Base-by-base conservation (phyloP, 495 filamentous ascomycete genomes). In the Haplographium delicatum region DNA sequence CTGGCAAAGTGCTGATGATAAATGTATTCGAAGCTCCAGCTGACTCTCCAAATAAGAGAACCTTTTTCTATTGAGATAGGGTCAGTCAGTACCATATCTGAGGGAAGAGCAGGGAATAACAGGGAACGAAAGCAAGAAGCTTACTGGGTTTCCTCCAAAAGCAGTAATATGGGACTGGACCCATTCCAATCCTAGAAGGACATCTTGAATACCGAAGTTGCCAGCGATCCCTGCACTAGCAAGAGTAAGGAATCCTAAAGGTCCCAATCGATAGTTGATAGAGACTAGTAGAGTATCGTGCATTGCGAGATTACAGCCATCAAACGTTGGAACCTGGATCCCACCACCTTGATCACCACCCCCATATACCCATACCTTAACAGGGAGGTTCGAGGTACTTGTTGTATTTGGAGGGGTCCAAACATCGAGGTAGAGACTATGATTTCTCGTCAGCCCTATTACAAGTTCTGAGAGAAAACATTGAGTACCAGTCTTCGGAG, bases 281-380 rank as follows among this genome's bases (percentile, higher is more conserved):
- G 80, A 62, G 5, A 85, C 79, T 49, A 73, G 81, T 13, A 85
- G 72, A 42, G 83, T 65, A 16, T 74, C 62, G 1, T 66, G 54
- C 4, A 38, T 60, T 7, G 60, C 56, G 26, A 64, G 63, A 66
- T 13, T 69, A 62, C 11, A 69, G 49, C 22, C 81, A 72, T 44
- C 82, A 43, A 5, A 73, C 69, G 4, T 63, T 60, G 13, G 78
- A 68, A 54, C 69, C 44, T 62, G 64, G 57, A 13, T 67, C 9
- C 69, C 69, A 4, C 81, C 79, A 35, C 63, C 51, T 9, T 65
- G 57, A 27, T 76, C 83, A 1, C 72, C 79, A 10, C 82, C 82
- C 1, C 82, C 82, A 50, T 76, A 74, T 19, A 84, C 72, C 71
- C 73, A 85, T 3, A 79, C 72, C 45, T 81, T 61, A 15, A 83